Percentiles rank a stretch among this genome's conserved stretches.
phyloP scores from a whole-genome alignment of 768 basidiomycete species.

The Inosperma sp. region DNA sequence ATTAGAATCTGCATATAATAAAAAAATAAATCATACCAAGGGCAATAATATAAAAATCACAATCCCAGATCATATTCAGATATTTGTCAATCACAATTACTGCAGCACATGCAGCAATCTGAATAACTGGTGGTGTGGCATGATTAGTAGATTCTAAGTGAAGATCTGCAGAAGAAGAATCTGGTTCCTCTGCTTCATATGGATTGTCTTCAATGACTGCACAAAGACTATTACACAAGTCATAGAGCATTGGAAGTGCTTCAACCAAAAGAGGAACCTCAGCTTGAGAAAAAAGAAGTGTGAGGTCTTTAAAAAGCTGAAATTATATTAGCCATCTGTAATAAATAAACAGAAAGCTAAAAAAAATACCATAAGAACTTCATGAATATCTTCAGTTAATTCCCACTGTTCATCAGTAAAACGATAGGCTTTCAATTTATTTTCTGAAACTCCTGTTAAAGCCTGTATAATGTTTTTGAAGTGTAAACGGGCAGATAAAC shows the following conservation, averaged over 20 bases:
- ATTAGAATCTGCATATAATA: not conserved
- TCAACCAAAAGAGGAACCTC: conserved; percentile 19
- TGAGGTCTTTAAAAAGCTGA: conserved; percentile 24
- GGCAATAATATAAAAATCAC: conserved; percentile 17
- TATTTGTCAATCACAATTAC: too few species aligned
- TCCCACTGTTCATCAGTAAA: conserved; percentile 24
- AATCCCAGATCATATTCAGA: too few species aligned
- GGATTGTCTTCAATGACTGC: too few species aligned
- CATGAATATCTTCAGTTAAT: conserved; percentile 22
- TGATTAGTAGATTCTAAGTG: conserved; percentile 11
- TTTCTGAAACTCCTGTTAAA: conserved; percentile 14
- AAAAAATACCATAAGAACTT: conserved; percentile 21
- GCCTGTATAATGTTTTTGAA: conserved; percentile 22
- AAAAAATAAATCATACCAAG: conserved; percentile 15
- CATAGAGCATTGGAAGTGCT: conserved; percentile 10
- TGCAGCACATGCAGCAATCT: too few species aligned
- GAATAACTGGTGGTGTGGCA: conserved; percentile 14
- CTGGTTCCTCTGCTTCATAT: conserved; percentile 9
- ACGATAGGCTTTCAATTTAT: conserved; percentile 17
- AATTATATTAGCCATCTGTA: not conserved
- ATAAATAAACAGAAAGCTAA: not conserved
- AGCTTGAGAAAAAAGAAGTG: conserved; percentile 22
- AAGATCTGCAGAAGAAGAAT: conserved; percentile 9
- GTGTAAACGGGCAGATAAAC: conserved; percentile 23
- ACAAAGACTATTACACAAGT: conserved; percentile 13